Evolutionary conservation across 495 filamentous ascomycete species (phyloP).

Genomic region (Rostrohypoxylon terebratum): DNA sequence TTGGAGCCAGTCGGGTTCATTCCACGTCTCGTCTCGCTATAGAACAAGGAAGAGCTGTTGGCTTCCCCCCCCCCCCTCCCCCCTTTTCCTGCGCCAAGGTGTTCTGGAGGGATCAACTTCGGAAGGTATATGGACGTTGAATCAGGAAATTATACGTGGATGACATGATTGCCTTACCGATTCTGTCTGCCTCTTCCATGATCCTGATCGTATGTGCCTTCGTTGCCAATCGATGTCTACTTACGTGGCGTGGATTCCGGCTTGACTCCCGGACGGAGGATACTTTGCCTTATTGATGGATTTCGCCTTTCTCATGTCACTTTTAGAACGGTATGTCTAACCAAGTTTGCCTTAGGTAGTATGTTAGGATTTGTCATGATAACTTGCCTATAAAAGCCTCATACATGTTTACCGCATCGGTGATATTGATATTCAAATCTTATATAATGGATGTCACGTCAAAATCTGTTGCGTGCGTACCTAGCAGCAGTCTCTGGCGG

Average conservation of each 20-base stretch:
- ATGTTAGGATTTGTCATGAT: neutral
- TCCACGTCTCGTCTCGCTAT: neutral
- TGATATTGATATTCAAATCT: slow-evolving; percentile 9
- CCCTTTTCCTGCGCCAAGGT: neutral
- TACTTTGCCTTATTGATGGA: neutral
- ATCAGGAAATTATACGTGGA: neutral
- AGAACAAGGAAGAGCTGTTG: neutral
- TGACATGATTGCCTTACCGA: neutral
- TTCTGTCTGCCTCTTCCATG: neutral
- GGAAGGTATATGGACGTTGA: neutral
- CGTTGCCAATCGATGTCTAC: neutral
- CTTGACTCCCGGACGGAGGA: neutral
- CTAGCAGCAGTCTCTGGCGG: slow-evolving; percentile 18
- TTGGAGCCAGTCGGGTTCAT: neutral
- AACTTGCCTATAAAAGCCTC: slow-evolving; percentile 8
- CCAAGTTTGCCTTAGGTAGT: neutral
- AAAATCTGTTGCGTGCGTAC: slow-evolving; percentile 1
- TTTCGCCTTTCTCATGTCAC: neutral
- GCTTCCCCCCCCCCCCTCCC: neutral
- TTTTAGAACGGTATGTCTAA: neutral
- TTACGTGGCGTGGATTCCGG: neutral
- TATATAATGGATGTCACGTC: slow-evolving; percentile 20
- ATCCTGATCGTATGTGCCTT: neutral
- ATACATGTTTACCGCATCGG: neutral
- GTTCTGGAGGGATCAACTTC: neutral